These are phyloP conservation scores for Sungouiozyma ichnusensis DNA, from an alignment of 805 yeast species.

Conservation along the genomic window DNA sequence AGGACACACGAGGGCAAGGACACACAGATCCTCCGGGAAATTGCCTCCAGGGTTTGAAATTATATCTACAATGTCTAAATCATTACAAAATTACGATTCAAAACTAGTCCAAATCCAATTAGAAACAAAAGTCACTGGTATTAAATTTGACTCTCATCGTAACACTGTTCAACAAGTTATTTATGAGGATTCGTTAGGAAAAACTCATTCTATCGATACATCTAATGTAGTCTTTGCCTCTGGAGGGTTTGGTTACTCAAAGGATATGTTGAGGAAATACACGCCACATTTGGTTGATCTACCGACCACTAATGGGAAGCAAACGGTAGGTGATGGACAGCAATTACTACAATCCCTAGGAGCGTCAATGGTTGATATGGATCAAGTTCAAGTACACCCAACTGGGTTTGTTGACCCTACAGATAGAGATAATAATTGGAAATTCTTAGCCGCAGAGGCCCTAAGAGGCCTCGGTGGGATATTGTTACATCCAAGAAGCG, in stretches of 20 bases:
- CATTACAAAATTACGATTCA: slow-evolving; percentile 24
- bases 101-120: slow-evolving; percentile 29
- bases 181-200: slow-evolving; percentile 28
- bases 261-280: slow-evolving; percentile 31
- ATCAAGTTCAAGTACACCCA: slow-evolving; percentile 53
- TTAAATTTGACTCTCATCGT: slow-evolving; percentile 20
- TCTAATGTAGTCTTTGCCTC: slow-evolving; percentile 42
- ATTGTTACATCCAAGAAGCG: slow-evolving; percentile 34
- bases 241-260: slow-evolving; percentile 44
- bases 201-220: slow-evolving; percentile 20
- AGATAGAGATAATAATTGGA: slow-evolving; percentile 34
- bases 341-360: slow-evolving; percentile 35
- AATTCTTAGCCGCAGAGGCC: slow-evolving; percentile 53
- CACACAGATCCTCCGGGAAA: slow-evolving; percentile 61
- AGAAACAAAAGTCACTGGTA: slow-evolving; percentile 31
- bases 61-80: slow-evolving; percentile 35
- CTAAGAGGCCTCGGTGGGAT: slow-evolving; percentile 52
- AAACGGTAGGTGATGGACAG: slow-evolving; percentile 55
- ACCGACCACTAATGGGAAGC: slow-evolving; percentile 49
- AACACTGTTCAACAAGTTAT: slow-evolving; percentile 34
- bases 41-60: slow-evolving; percentile 55
- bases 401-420: slow-evolving; percentile 46
- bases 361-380: slow-evolving; percentile 46
- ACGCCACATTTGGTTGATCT: slow-evolving; percentile 37
- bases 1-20: slow-evolving; percentile 72